Evolutionary conservation across 768 basidiomycete species (phyloP).

Genomic region (Trametes cubensis): DNA sequence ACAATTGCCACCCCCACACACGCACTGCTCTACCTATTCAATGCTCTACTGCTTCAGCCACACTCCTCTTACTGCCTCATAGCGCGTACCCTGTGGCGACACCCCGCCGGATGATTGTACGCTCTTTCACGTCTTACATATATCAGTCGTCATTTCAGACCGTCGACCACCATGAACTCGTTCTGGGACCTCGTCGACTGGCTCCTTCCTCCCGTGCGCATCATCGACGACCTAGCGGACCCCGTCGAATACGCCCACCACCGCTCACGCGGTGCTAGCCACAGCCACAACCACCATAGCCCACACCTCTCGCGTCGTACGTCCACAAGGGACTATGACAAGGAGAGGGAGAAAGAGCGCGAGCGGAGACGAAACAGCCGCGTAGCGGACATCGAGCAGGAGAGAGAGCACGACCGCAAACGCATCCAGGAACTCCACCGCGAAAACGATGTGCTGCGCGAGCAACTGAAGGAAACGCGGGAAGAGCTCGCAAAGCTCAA

Average conservation of each 20-base stretch:
- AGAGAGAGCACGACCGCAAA: constrained; percentile 26
- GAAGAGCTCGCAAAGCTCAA: constrained; percentile 24
- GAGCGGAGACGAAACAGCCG: constrained; percentile 19
- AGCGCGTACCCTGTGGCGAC: constrained; percentile 24
- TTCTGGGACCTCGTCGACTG: constrained; percentile 36
- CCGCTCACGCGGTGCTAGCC: constrained; percentile 21
- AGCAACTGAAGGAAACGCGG: constrained; percentile 24
- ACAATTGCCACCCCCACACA: constrained; percentile 2
- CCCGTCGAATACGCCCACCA: constrained; percentile 24
- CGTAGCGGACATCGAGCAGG: constrained; percentile 20
- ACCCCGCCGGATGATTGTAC: constrained; percentile 22
- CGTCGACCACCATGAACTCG: constrained; percentile 30
- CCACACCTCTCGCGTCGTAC: constrained; percentile 17
- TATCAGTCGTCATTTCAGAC: background rate
- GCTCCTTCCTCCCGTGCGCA: constrained; percentile 35
- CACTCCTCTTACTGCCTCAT: constrained; percentile 7
- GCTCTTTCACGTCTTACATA: background rate
- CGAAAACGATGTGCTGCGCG: constrained; percentile 32
- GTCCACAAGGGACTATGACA: constrained; percentile 16
- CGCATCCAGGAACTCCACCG: constrained; percentile 29
- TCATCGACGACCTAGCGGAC: constrained; percentile 34
- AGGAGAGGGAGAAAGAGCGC: constrained; percentile 24
- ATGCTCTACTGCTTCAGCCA: background rate
- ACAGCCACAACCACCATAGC: constrained; percentile 7
- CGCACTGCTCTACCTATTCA: constrained; percentile 13